Percentiles rank a stretch among this genome's conserved stretches.
These are phyloP conservation scores for Apiospora sp. DNA, from an alignment of 2,329 filamentous ascomycete genomes.

Conservation along the genomic window DNA sequence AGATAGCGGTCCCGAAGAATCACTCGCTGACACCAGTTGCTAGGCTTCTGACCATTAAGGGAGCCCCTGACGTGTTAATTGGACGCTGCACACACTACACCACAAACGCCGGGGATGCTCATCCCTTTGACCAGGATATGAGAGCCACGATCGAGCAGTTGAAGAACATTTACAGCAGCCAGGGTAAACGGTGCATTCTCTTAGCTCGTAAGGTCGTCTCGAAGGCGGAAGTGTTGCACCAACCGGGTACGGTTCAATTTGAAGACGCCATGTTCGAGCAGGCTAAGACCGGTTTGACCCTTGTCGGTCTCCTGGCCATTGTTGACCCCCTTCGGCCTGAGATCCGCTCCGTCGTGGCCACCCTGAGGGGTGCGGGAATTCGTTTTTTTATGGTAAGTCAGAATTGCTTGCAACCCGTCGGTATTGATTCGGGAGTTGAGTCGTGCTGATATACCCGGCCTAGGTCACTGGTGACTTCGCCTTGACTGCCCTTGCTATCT, in stretches of 20 bases:
- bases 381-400: constrained; percentile 75
- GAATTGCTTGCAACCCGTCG: not conserved
- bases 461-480: constrained; percentile 79
- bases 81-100: constrained; percentile 46
- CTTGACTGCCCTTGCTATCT: constrained; percentile 77
- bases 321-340: constrained; percentile 81
- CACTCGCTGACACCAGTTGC: not conserved
- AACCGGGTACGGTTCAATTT: constrained; percentile 7
- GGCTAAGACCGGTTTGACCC: constrained; percentile 69
- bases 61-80: constrained; percentile 60
- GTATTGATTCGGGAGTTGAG: not conserved
- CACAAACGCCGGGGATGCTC: constrained; percentile 43
- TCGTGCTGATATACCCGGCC: constrained; percentile 21
- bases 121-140: constrained; percentile 45
- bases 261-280: constrained; percentile 25
- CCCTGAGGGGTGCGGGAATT: constrained; percentile 73
- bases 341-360: constrained; percentile 72
- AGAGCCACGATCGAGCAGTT: constrained; percentile 44
- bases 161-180: constrained; percentile 50
- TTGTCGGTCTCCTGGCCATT: constrained; percentile 79
- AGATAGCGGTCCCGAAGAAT: constrained; percentile 55
- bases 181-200: constrained; percentile 53
- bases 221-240: not conserved
- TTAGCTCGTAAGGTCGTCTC: constrained; percentile 48
- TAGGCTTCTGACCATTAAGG: constrained; percentile 60